Base-by-base conservation (phyloP, 192 early-diverging fungal species). In the Entomortierella lignicola region DNA sequence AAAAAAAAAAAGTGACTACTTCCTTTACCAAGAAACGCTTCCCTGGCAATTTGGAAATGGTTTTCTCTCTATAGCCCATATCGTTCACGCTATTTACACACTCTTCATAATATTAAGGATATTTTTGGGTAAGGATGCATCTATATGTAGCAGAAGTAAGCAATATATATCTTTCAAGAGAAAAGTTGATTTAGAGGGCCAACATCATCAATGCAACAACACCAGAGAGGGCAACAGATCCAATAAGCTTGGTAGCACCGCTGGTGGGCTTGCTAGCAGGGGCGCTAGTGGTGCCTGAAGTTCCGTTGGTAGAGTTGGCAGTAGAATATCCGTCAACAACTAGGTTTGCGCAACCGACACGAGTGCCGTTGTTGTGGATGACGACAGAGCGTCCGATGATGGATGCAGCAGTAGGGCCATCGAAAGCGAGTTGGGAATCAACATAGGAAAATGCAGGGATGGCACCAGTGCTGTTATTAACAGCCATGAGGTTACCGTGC, bases 291-390 rank as follows among this genome's bases (percentile, higher is more conserved):
- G 34, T 31, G n/a, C 43, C 10, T 32, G 26, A 44, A 15, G 63
- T 39, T 18, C 44, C 18, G 55, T 20, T 60, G 30, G 63, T 41
- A 30, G 31, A 0, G 30, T 11, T 10, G 57, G 73, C 20, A 27
- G 53, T 52, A 31, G 58, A 42, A 63, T 74, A 59, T 31, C 52
- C 66, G 2, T 57, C 62, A 55, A 71, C 57, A 66, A 75, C 63
- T 34, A 90, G 84, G 75, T 90, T 82, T 25, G 71, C 85, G 71
- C 89, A 90, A 15, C 84, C 89, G 65, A 88, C 50, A 15, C 89
- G 89, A 51, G 75, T 68, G 42, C 69, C 81, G 69, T 83, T 80
- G 61, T 71, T 80, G 71, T 90, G 89, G 47, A 90, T 85, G 31
- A 90, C 89, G 58, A 90, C 62, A 1, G 89, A 88, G 66, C 84